A percentile compares a stretch with the other conserved stretches of the same genome.
Conservation (phyloP, 2,329 filamentous ascomycete genomes). For the Didymella keratinophila region DNA sequence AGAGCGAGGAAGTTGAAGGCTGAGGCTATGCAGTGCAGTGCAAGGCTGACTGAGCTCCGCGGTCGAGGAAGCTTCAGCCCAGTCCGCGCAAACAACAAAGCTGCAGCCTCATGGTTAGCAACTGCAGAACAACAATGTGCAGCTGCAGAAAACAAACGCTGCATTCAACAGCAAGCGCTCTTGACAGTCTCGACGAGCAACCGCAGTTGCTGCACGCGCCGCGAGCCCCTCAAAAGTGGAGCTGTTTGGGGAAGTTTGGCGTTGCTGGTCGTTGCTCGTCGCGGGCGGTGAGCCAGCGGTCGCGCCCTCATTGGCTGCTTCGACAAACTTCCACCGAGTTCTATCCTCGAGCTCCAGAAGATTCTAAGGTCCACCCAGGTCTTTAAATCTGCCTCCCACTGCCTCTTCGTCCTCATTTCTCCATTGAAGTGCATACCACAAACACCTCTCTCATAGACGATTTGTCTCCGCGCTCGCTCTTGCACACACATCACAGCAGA, state of each 20-base stretch:
- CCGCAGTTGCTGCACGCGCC: slow-evolving; percentile 9
- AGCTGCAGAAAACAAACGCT: neutral
- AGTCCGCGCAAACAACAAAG: slow-evolving; percentile 3
- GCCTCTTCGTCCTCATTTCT: slow-evolving; percentile 29
- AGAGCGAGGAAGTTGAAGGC: slow-evolving; percentile 11
- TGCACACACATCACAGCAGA: slow-evolving; percentile 31
- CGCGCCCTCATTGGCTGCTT: slow-evolving; percentile 34
- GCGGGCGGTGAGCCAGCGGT: neutral
- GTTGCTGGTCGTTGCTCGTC: neutral
- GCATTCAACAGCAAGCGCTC: neutral
- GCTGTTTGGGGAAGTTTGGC: slow-evolving; percentile 12
- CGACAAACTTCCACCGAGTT: slow-evolving; percentile 40
- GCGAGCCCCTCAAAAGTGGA: slow-evolving; percentile 18
- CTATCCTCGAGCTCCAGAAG: slow-evolving; percentile 48
- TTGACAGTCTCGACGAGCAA: slow-evolving; percentile 1
- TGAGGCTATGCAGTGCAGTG: slow-evolving; percentile 25
- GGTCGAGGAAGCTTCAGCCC: neutral
- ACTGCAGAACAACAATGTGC: slow-evolving; percentile 1
- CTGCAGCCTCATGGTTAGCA: slow-evolving; percentile 5
- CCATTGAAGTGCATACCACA: slow-evolving; percentile 35
- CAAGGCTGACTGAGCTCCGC: slow-evolving; percentile 16
- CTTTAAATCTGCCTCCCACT: slow-evolving; percentile 19
- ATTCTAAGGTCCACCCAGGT: slow-evolving; percentile 4
- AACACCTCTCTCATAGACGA: slow-evolving; percentile 28
- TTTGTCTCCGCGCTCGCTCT: slow-evolving; percentile 35